Base-by-base conservation (phyloP, 345 rosid species). In the Eutrema yunnanense region DNA sequence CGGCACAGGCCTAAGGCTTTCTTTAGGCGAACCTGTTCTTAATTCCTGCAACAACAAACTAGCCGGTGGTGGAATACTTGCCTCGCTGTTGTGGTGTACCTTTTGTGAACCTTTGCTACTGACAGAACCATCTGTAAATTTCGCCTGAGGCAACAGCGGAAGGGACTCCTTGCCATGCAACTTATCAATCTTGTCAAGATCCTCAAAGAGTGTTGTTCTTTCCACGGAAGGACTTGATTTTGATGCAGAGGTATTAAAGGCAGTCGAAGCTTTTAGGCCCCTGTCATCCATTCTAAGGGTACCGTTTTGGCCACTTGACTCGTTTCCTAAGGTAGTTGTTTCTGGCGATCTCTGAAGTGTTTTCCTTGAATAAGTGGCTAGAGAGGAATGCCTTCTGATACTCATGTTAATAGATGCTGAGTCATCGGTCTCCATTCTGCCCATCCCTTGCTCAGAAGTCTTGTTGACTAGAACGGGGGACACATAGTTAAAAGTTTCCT, bases 361-460 rank as follows among this genome's bases (percentile, higher is more conserved):
- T 79, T 78, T 88, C 79, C 91, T 84, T 50, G 84, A 62, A 78
- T 85, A 85, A 78, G 79, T 84, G 64, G 79, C 79, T 29, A 75
- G 52, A 67, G 79, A 68, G 26, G 74, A 51, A 60, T 60, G 69
- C 71, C 14, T 77, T 60, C 71, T 82, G 46, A 71, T 79, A 70
- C 62, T 80, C 72, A 55, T 56, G 32, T 80, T 73, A 44, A 75
- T 42, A 68, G 81, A 70, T 30, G 60, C 73, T 43, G 70, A 54
- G 36, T 47, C 81, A 69, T 44, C 46, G 5, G 64, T 53, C 55
- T 58, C 70, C 64, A 53, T 9, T 62, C 32, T 46, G 57, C 19
- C 61, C 29, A 43, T 54, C 53, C 52, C 69, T 61, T n/a, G 47
- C 79, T 68, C 79, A 62, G 59, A 53, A 60, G 70, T 14, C 65